Evolutionary conservation across 495 filamentous ascomycete species (phyloP).

Genomic region (Trypethelium eluteriae): DNA sequence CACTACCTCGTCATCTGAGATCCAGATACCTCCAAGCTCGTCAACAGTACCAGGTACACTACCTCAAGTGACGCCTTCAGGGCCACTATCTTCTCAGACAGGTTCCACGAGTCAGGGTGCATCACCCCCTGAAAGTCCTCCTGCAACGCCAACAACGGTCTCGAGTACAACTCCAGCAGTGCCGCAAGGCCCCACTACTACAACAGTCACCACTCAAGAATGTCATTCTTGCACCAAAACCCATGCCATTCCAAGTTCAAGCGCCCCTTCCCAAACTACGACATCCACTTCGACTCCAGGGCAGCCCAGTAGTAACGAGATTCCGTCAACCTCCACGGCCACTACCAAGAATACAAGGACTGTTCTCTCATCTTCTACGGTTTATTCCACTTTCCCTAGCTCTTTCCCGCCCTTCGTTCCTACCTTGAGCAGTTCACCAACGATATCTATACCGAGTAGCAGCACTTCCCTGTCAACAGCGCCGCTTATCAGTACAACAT

Average conservation of each 20-base stretch:
- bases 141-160: neutral
- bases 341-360: neutral
- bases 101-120: neutral
- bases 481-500: too few relatives aligned
- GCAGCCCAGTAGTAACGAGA: neutral
- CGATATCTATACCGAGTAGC: neutral
- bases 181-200: neutral
- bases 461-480: neutral
- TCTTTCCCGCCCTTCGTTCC: neutral
- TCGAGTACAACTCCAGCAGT: neutral
- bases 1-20: neutral
- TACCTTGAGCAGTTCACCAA: neutral
- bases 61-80: neutral
- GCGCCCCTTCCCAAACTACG: neutral
- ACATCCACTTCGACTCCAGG: neutral
- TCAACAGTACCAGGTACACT: neutral
- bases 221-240: neutral
- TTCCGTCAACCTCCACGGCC: neutral
- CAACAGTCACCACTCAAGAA: neutral
- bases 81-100: neutral
- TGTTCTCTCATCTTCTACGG: neutral
- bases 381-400: neutral
- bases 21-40: neutral
- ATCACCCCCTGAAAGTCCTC: neutral
- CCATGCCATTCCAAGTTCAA: neutral